Conservation (phyloP, 2,329 filamentous ascomycete species). For the Scortechinia acanthostroma region DNA sequence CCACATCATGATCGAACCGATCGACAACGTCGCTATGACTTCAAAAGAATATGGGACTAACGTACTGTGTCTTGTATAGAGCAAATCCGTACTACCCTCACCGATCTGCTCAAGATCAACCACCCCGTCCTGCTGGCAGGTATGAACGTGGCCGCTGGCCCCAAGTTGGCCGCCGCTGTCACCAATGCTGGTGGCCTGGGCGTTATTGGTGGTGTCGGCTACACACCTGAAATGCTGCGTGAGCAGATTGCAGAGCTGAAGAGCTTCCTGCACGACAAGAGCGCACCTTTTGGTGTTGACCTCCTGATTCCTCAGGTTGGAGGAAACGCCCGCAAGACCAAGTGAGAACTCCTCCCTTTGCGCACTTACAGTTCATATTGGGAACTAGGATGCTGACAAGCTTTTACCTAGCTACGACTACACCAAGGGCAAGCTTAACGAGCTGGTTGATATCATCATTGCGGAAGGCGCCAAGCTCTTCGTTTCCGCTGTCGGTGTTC, state of each 20-base stretch:
- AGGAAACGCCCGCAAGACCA: constrained; percentile 19
- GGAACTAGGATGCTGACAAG: too few relatives aligned
- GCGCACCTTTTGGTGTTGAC: constrained; percentile 42
- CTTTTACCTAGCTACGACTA: constrained; percentile 13
- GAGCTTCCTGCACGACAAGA: constrained; percentile 79
- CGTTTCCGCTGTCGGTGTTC: constrained; percentile 20
- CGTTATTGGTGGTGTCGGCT: constrained; percentile 90
- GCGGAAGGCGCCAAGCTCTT: constrained; percentile 19
- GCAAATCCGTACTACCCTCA: constrained; percentile 82
- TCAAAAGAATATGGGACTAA: too few relatives aligned
- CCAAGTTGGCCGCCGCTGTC: constrained; percentile 90
- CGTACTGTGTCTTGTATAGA: constrained; percentile 41
- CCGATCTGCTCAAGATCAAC: constrained; percentile 95
- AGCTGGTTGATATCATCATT: constrained; percentile 20
- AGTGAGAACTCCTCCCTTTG: too few relatives aligned
- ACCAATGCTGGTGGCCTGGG: constrained; percentile 94
- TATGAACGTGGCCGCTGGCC: constrained; percentile 98
- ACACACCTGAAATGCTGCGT: constrained; percentile 92
- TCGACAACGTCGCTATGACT: too few relatives aligned
- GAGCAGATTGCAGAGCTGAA: constrained; percentile 96
- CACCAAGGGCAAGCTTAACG: constrained; percentile 16
- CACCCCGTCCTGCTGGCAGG: constrained; percentile 92
- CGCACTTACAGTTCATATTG: too few relatives aligned
- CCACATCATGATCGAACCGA: too few relatives aligned
- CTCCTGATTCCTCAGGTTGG: constrained; percentile 21